Base-by-base conservation (phyloP, 495 filamentous ascomycete genomes). In the Tetracladium marchalianum region DNA sequence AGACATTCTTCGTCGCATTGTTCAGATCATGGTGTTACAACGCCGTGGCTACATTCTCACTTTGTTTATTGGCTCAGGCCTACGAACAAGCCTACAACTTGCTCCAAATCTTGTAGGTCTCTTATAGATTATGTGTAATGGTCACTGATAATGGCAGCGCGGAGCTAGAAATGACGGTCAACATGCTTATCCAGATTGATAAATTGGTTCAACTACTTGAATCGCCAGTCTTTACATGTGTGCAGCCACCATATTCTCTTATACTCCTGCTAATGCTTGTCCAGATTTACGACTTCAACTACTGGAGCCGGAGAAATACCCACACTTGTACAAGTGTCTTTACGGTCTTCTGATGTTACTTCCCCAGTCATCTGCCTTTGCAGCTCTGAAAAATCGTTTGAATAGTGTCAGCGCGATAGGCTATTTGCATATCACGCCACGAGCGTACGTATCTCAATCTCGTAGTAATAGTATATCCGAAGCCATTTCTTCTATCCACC, bases 21-120 rank as follows among this genome's bases (percentile, higher is more conserved):
- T 99, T 99, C 62, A 76, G 87, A 37, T 90, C 89, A 11, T 99
- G 93, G 93, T 99, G 93, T 61, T 90, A 97, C 61, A 99, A 99
- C 61, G 88, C 93, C 8, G 93, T 99, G 15, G 92, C 93, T 6
- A 96, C 93, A 0, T 97, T 99, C 62, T 95, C 89, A 11, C 67
- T 99, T 15, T 99, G 93, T 56, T 70, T 99, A 15, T 79, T 99
- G 24, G 93, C 93, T 5, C 93, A 99, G 65, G 93, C 90, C 11
- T 99, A 99, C 61, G 93, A 99, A 65, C 93, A 96, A 62, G 93
- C 93, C 13, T 97, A 96, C 53, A 88, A 97, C 55, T 73, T 99
- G 12, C 69, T 99, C 11, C 92, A 95, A 56, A 95, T 97, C 44
- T 95, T 99, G 88, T 94, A 60, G 55, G 79, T 64, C 7, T 22